These are phyloP conservation scores for Yamadazyma buinensis DNA, from an alignment of 1,139 yeast genomes.

Conservation along the genomic window DNA sequence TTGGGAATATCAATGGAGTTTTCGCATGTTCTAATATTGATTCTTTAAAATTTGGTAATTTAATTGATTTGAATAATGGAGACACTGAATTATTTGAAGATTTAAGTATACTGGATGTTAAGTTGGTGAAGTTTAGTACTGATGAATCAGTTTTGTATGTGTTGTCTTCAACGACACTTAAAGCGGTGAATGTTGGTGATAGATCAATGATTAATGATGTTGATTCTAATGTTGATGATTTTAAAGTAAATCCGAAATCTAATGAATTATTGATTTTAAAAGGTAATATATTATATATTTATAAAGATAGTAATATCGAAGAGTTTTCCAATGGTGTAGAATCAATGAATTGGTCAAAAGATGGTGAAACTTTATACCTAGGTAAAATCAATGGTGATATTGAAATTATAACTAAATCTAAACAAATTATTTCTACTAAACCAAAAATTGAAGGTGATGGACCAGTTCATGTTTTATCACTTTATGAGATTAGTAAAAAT, in stretches of 20 bases:
- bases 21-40: conserved; percentile 33
- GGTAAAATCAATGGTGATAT: conserved; percentile 3
- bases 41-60: conserved; percentile 12
- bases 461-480: conserved; percentile 3
- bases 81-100: conserved; percentile 5
- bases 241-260: conserved; percentile 3
- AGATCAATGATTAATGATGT: neutral
- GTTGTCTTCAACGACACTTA: conserved; percentile 12
- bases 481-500: conserved; percentile 2
- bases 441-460: neutral
- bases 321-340: neutral
- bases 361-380: conserved; percentile 4
- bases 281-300: neutral
- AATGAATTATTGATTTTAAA: conserved; percentile 2
- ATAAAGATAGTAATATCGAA: neutral
- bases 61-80: conserved; percentile 8
- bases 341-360: conserved; percentile 4
- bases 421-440: neutral
- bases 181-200: neutral
- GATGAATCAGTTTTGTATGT: conserved; percentile 22
- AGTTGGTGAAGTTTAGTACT: conserved; percentile 25
- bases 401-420: neutral
- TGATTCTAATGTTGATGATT: neutral
- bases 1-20: conserved; percentile 21
- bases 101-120: conserved; percentile 11